Evolutionary conservation across 2,329 filamentous ascomycete species (phyloP).

Genomic region (Reticulascus tulasneorum): DNA sequence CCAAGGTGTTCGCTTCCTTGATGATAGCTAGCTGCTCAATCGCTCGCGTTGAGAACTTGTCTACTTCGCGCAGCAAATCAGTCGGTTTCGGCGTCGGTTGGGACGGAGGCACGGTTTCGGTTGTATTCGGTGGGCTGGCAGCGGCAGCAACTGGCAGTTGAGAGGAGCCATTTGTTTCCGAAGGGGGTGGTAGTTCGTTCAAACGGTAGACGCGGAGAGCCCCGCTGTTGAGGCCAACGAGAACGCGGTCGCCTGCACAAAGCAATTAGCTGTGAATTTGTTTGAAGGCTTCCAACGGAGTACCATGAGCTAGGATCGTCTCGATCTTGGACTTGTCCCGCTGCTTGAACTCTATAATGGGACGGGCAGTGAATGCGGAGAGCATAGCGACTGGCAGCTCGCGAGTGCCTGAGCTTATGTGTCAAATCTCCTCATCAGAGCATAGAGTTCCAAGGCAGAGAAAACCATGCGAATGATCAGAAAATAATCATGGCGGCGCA

Average conservation of each 20-base stretch:
- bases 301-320: constrained; percentile 87
- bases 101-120: constrained; percentile 8
- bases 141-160: constrained; percentile 14
- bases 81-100: constrained; percentile 51
- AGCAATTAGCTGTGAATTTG: constrained; percentile 4
- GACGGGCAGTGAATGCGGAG: constrained; percentile 92
- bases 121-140: constrained; percentile 22
- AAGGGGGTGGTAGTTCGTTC: constrained; percentile 56
- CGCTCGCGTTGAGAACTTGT: constrained; percentile 86
- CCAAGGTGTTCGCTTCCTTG: constrained; percentile 87
- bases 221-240: constrained; percentile 89
- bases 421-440: constrained; percentile 7
- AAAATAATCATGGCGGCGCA: constrained; percentile 9
- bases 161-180: constrained; percentile 32
- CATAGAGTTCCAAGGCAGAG: neutral
- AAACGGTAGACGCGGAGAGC: constrained; percentile 86
- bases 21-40: constrained; percentile 94
- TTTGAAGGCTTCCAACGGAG: constrained; percentile 9
- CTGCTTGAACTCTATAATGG: constrained; percentile 93
- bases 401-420: constrained; percentile 14
- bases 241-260: constrained; percentile 73
- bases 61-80: constrained; percentile 84
- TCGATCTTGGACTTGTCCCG: constrained; percentile 98
- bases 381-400: constrained; percentile 67
- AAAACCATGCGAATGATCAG: constrained; percentile 3